These are phyloP conservation scores for Nothophaeocryptopus gaeumannii DNA, from an alignment of 2,329 filamentous ascomycete species.

Conservation along the genomic window DNA sequence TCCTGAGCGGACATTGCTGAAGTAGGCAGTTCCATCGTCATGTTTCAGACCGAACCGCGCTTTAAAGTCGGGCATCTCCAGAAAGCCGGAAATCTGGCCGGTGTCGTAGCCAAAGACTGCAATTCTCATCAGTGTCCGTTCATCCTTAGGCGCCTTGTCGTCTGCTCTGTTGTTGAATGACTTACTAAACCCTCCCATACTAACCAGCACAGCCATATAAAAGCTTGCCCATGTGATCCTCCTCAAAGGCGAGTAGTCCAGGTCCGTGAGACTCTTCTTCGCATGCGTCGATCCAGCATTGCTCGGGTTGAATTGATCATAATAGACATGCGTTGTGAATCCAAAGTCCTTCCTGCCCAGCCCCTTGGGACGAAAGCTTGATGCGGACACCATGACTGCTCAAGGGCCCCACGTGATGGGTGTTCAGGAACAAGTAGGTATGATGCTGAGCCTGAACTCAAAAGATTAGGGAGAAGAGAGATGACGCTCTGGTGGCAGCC, in stretches of 20 bases:
- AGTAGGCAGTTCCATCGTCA: slow-evolving; percentile 33
- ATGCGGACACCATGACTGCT: slow-evolving; percentile 5
- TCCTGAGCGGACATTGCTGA: slow-evolving; percentile 60
- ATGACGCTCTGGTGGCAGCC: no score
- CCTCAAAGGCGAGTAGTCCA: slow-evolving; percentile 19
- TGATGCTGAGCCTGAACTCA: not conserved
- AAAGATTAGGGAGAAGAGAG: no score
- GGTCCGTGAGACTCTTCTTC: slow-evolving; percentile 12
- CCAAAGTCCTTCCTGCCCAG: slow-evolving; percentile 5
- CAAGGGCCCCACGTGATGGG: slow-evolving; percentile 10
- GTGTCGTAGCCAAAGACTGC: slow-evolving; percentile 15
- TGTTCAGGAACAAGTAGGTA: slow-evolving; percentile 15
- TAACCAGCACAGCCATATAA: slow-evolving; percentile 36
- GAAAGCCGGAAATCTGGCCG: slow-evolving; percentile 60
- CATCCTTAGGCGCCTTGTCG: no score
- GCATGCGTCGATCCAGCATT: slow-evolving; percentile 10
- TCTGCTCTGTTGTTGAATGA: no score
- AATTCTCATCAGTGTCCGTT: not conserved
- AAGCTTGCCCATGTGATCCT: slow-evolving; percentile 24
- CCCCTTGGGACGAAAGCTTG: slow-evolving; percentile 4
- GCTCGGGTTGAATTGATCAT: slow-evolving; percentile 17
- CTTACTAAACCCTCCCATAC: slow-evolving; percentile 36
- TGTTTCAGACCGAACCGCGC: slow-evolving; percentile 50
- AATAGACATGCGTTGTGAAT: slow-evolving; percentile 14
- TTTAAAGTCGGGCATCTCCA: slow-evolving; percentile 58